Conservation (phyloP, 495 filamentous ascomycete species). For the Astrothelium macrocarpum region DNA sequence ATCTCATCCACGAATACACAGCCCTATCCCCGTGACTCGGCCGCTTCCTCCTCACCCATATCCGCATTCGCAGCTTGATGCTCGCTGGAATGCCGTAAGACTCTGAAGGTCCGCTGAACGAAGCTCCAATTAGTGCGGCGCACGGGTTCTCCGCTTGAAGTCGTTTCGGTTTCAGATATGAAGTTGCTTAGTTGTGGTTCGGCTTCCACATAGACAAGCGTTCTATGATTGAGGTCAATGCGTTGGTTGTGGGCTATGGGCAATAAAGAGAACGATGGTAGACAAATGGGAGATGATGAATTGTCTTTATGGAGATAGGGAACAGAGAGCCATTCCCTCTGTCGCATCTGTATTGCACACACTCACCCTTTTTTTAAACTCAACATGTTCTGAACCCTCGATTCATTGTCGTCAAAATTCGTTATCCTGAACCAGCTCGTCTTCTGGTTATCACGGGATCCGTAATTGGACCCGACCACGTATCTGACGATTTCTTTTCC, state of each 20-base stretch:
- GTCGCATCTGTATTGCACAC: too few relatives aligned
- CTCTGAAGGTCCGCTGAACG: neutral
- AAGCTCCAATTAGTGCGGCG: neutral
- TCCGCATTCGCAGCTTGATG: neutral
- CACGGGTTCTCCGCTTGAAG: neutral
- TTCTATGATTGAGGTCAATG: too few relatives aligned
- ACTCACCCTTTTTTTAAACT: conserved; percentile 68
- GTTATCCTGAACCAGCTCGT: conserved; percentile 70
- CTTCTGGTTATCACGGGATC: conserved; percentile 47
- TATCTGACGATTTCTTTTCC: conserved; percentile 61
- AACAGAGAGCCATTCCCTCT: too few relatives aligned
- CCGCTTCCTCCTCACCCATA: neutral
- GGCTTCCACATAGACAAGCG: conserved; percentile 63
- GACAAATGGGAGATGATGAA: neutral
- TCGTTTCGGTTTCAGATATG: neutral
- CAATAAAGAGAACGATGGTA: neutral
- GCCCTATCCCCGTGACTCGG: neutral
- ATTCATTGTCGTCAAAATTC: conserved; percentile 45
- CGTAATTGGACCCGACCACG: conserved; percentile 48
- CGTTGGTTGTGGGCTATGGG: too few relatives aligned
- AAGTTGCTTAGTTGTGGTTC: conserved; percentile 51
- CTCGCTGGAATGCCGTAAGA: neutral
- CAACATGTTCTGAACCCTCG: conserved; percentile 50
- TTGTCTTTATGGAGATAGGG: too few relatives aligned
- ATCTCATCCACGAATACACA: too few relatives aligned